Percentiles rank a stretch among this genome's conserved stretches.
phyloP scores from a whole-genome alignment of 176 grass and related monocot genomes.

The Bothriochloa decipiens region DNA sequence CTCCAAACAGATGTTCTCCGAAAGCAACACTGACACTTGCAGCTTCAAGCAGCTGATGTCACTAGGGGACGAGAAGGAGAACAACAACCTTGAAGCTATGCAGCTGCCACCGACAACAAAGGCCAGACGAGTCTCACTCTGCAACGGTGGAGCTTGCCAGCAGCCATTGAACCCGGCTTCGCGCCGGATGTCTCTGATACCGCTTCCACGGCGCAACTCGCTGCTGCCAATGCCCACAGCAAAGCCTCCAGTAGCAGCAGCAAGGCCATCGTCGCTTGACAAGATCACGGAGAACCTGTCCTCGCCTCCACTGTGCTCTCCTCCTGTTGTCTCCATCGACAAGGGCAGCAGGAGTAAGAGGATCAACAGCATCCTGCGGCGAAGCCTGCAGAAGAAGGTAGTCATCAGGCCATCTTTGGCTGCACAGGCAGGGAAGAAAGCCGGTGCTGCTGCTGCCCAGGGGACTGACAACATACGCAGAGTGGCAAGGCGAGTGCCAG shows the following conservation, averaged over 20 bases:
- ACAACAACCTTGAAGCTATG: slow-evolving; percentile 58
- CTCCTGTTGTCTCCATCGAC: slow-evolving; percentile 33
- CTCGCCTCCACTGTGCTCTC: slow-evolving; percentile 32
- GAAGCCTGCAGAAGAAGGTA: slow-evolving; percentile 98
- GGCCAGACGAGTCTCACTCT: slow-evolving; percentile 61
- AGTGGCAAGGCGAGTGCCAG: slow-evolving; percentile 39
- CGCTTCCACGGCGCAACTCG: slow-evolving; percentile 38
- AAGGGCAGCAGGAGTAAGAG: slow-evolving; percentile 58
- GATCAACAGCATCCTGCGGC: slow-evolving; percentile 77
- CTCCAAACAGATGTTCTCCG: slow-evolving; percentile 45
- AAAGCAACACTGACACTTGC: slow-evolving; percentile 55
- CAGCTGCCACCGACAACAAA: slow-evolving; percentile 28
- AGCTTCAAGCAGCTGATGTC: slow-evolving; percentile 65
- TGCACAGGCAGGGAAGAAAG: slow-evolving; percentile 50
- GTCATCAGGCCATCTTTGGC: slow-evolving; percentile 56
- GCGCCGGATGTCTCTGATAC: slow-evolving; percentile 53
- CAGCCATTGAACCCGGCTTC: slow-evolving; percentile 31
- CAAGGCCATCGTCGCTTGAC: neutral
- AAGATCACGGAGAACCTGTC: slow-evolving; percentile 39
- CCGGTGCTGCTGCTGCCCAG: neutral
- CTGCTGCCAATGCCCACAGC: slow-evolving; percentile 54
- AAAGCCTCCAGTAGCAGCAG: slow-evolving; percentile 39
- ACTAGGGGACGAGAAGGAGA: slow-evolving; percentile 74
- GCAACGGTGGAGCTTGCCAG: slow-evolving; percentile 36
- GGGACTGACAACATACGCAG: slow-evolving; percentile 44